Percentiles rank a stretch among this genome's conserved stretches.
phyloP scores from a whole-genome alignment of 78 protist genomes.

The slime mould (Dictyostelium discoideum) region DNA sequence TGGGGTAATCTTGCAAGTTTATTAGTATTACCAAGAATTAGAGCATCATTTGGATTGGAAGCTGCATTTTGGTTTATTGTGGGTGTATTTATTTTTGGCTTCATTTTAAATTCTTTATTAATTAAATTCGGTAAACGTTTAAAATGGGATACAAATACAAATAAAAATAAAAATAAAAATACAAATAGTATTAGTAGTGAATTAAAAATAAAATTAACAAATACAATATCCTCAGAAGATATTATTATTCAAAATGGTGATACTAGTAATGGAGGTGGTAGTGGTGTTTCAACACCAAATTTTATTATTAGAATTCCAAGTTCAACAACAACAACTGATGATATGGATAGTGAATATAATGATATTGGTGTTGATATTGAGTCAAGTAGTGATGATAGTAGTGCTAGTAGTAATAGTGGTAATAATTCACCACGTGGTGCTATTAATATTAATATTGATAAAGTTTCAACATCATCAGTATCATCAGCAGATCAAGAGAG shows the following conservation, averaged over 20 bases:
- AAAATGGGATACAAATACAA: constrained; percentile 2
- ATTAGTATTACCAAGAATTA: constrained; percentile 17
- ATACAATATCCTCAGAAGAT: background rate
- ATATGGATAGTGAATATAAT: background rate
- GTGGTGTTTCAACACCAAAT: background rate
- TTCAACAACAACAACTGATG: background rate
- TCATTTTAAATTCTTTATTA: constrained; percentile 31
- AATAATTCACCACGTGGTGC: background rate
- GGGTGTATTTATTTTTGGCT: constrained; percentile 37
- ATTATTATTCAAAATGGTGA: background rate
- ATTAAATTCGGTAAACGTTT: constrained; percentile 21
- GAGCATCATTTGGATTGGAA: background rate
- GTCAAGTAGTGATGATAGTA: background rate
- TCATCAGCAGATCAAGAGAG: background rate
- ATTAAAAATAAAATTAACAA: background rate
- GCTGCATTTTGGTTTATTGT: constrained; percentile 64
- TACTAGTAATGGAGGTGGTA: background rate
- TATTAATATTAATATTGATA: background rate
- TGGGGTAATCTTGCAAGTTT: constrained; percentile 75
- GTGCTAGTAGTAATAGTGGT: background rate
- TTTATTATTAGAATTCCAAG: constrained; percentile 7
- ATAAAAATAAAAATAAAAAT: background rate
- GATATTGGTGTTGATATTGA: background rate
- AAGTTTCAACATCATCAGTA: background rate
- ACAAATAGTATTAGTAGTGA: background rate